Conservation (phyloP, 306 rosid species). For the Fragaria iinumae region DNA sequence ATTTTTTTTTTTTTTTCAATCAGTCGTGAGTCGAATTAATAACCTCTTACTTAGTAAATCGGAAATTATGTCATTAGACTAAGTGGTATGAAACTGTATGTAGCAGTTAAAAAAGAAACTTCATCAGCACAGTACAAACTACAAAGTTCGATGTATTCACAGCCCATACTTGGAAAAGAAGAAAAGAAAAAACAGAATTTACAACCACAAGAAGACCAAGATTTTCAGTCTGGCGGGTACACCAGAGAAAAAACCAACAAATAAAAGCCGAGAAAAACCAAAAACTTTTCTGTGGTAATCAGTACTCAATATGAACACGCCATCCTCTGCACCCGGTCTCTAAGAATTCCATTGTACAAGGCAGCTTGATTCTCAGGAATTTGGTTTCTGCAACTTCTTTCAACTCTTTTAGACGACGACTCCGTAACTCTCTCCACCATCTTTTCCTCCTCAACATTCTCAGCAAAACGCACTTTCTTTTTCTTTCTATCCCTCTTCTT, state of each 20-base stretch:
- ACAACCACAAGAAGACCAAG: conserved; percentile 34
- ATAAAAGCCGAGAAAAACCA: not conserved
- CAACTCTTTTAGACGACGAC: conserved; percentile 4
- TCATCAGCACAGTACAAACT: no score
- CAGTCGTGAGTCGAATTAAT: no score
- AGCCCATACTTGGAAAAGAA: not conserved
- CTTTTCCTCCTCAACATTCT: conserved; percentile 47
- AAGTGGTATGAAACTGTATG: no score
- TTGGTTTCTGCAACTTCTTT: conserved; percentile 28
- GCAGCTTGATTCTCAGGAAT: conserved; percentile 44
- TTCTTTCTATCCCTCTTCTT: conserved; percentile 47
- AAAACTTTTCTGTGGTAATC: conserved; percentile 5
- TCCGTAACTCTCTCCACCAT: conserved; percentile 33
- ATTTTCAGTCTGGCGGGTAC: conserved; percentile 3
- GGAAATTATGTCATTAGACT: no score
- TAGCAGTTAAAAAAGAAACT: no score
- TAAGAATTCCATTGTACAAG: conserved; percentile 52
- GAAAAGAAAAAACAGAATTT: not conserved
- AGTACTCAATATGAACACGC: conserved; percentile 32
- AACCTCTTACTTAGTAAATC: accelerated
- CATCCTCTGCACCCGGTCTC: conserved; percentile 36
- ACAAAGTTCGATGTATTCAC: conserved; percentile 6
- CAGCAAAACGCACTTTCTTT: conserved; percentile 76
- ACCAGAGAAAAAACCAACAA: not conserved
- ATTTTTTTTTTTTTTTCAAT: no score